Evolutionary conservation across 2,329 filamentous ascomycete species (phyloP).

Genomic region (Pezicula carpinea): DNA sequence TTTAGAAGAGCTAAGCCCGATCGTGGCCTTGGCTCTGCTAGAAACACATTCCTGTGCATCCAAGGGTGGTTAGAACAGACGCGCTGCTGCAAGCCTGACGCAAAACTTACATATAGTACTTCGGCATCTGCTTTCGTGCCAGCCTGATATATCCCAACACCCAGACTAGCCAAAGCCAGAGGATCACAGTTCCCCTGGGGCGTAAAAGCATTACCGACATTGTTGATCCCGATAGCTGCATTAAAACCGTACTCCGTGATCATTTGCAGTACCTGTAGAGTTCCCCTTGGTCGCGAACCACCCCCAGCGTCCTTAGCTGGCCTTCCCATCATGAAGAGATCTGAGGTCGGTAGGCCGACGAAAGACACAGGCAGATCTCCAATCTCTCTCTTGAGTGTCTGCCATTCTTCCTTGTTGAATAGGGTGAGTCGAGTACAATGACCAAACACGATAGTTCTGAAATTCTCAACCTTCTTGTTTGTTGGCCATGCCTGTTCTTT

Average conservation of each 20-base stretch:
- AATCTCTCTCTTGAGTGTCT: slow-evolving; percentile 42
- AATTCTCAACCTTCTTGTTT: slow-evolving; percentile 12
- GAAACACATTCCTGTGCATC: slow-evolving; percentile 25
- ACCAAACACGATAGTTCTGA: slow-evolving; percentile 53
- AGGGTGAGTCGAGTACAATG: slow-evolving; percentile 65
- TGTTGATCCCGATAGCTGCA: slow-evolving; percentile 62
- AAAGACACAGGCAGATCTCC: slow-evolving; percentile 56
- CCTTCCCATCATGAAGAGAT: slow-evolving; percentile 66
- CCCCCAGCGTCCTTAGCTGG: slow-evolving; percentile 25
- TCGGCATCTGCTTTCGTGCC: slow-evolving; percentile 56
- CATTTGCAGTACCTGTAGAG: slow-evolving; percentile 55
- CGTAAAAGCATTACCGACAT: slow-evolving; percentile 72
- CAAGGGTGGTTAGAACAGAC: slow-evolving; percentile 3
- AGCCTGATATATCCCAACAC: slow-evolving; percentile 63
- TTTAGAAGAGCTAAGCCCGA: slow-evolving; percentile 15
- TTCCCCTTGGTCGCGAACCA: slow-evolving; percentile 46
- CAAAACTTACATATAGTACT: slow-evolving; percentile 47
- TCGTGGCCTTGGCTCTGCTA: slow-evolving; percentile 24
- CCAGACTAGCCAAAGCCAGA: slow-evolving; percentile 54
- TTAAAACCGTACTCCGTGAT: slow-evolving; percentile 54
- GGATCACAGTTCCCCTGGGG: slow-evolving; percentile 66
- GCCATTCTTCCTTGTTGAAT: slow-evolving; percentile 46
- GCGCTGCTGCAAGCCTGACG: background rate
- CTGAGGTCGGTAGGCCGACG: slow-evolving; percentile 65
- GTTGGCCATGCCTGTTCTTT: slow-evolving; percentile 44